These are phyloP conservation scores for Teratosphaeria epicoccoides DNA, from an alignment of 2,329 filamentous ascomycete species.

Conservation along the genomic window DNA sequence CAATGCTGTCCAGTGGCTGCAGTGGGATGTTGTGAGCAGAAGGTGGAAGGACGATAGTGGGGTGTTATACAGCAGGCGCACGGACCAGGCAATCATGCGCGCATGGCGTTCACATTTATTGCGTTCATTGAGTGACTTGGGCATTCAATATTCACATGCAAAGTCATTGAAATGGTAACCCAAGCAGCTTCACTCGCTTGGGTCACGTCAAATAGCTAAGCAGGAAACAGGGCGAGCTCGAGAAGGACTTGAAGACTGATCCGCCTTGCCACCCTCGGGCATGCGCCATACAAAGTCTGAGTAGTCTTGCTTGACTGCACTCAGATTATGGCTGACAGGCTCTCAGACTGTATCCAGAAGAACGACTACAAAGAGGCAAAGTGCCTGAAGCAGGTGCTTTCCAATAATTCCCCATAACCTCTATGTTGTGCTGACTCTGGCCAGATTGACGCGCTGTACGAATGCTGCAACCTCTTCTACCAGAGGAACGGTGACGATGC, in stretches of 20 bases:
- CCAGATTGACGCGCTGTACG: constrained; percentile 76
- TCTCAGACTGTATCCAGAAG: constrained; percentile 56
- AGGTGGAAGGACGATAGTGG: not conserved
- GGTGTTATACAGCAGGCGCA: not conserved
- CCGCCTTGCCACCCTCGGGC: constrained; percentile 80
- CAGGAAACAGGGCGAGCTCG: constrained; percentile 27
- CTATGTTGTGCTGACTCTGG: constrained; percentile 14
- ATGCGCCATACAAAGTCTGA: constrained; percentile 78
- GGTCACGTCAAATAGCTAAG: not conserved
- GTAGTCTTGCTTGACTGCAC: not conserved
- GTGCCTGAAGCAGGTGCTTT: constrained; percentile 51
- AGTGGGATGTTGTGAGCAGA: not conserved
- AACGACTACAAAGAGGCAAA: constrained; percentile 78
- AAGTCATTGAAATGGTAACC: too few species aligned
- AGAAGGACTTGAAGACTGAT: constrained; percentile 61
- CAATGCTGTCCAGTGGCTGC: not conserved
- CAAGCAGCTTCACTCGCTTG: too few species aligned
- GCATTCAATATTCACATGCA: too few species aligned
- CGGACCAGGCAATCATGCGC: not conserved
- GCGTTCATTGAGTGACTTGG: too few species aligned
- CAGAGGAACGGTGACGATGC: constrained; percentile 64
- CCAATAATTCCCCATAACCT: not conserved
- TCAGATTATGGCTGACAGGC: not conserved
- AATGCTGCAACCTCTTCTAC: constrained; percentile 89
- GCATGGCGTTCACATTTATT: too few species aligned